These are phyloP conservation scores for Coemansia sp. DNA, from an alignment of 192 early-diverging fungal genomes.

Conservation along the genomic window DNA sequence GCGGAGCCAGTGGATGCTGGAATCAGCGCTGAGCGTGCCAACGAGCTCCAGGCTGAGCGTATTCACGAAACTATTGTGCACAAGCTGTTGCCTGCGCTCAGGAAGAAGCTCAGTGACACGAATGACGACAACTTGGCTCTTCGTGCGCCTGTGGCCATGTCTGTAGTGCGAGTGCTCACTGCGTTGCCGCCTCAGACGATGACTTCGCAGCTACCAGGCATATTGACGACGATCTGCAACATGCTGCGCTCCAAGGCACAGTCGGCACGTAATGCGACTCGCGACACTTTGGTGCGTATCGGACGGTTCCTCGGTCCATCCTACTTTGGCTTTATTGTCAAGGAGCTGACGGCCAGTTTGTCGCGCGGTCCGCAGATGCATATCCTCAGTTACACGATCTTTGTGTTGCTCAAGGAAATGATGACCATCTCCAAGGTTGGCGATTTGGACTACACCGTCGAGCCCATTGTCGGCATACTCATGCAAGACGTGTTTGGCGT, in stretches of 20 bases:
- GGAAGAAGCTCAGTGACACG: slow-evolving; percentile 70
- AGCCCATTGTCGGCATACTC: slow-evolving; percentile 70
- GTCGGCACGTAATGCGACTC: slow-evolving; percentile 80
- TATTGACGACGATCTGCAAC: slow-evolving; percentile 87
- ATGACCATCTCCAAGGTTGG: slow-evolving; percentile 63
- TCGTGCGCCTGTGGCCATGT: slow-evolving; percentile 86
- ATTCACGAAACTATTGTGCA: slow-evolving; percentile 79
- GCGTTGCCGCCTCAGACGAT: slow-evolving; percentile 76
- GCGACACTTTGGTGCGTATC: slow-evolving; percentile 89
- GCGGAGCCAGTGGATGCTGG: slow-evolving; percentile 38
- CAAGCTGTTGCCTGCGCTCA: slow-evolving; percentile 82
- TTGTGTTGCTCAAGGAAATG: slow-evolving; percentile 77
- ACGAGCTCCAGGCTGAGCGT: slow-evolving; percentile 27
- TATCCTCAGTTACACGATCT: slow-evolving; percentile 93
- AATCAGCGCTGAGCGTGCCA: not conserved
- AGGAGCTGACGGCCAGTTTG: slow-evolving; percentile 78
- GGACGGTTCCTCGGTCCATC: slow-evolving; percentile 76
- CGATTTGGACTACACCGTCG: slow-evolving; percentile 79
- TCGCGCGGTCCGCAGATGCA: slow-evolving; percentile 89
- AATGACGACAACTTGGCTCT: slow-evolving; percentile 75
- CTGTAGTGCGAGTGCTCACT: slow-evolving; percentile 82
- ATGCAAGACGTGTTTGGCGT: slow-evolving; percentile 94
- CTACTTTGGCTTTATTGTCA: slow-evolving; percentile 89
- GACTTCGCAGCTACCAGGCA: slow-evolving; percentile 79
- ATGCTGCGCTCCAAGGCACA: slow-evolving; percentile 80